phyloP scores from a whole-genome alignment of 768 basidiomycete genomes.

The Steccherinum ochraceum region DNA sequence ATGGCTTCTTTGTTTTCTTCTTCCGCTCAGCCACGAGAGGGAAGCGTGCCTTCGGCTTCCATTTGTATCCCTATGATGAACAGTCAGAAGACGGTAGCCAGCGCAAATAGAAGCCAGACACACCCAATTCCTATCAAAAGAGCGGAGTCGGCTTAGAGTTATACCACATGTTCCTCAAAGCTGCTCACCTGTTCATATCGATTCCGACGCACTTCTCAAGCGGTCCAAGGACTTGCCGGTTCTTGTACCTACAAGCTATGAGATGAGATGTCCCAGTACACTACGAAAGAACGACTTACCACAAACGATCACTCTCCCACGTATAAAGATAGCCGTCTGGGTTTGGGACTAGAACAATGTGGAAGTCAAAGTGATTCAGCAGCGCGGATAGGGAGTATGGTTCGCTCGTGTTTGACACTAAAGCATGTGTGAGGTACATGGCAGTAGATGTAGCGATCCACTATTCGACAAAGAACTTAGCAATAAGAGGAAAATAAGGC shows the following conservation, averaged over 20 bases:
- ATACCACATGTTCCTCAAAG: too few species aligned
- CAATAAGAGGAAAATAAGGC: not conserved
- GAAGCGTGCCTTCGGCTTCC: constrained; percentile 36
- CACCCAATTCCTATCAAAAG: constrained; percentile 55
- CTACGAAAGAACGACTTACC: constrained; percentile 33
- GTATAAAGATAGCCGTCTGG: constrained; percentile 74
- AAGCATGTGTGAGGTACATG: constrained; percentile 66
- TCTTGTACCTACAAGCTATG: constrained; percentile 53
- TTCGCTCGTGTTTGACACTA: constrained; percentile 47
- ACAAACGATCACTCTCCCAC: constrained; percentile 63
- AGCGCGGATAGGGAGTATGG: constrained; percentile 39
- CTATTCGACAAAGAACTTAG: constrained; percentile 26
- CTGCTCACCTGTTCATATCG: constrained; percentile 66
- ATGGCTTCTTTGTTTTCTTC: constrained; percentile 3
- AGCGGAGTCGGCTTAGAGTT: too few species aligned
- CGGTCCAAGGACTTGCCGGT: constrained; percentile 48
- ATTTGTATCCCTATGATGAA: constrained; percentile 59
- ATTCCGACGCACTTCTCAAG: constrained; percentile 55
- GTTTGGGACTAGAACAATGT: constrained; percentile 61
- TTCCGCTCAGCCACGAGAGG: constrained; percentile 10
- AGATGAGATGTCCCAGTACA: too few species aligned
- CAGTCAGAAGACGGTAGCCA: not conserved
- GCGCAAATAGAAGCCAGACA: constrained; percentile 3
- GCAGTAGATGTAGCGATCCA: constrained; percentile 78
- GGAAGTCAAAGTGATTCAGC: constrained; percentile 55